Conservation (phyloP, 345 rosid genomes). For the rapeseed (Brassica napus) region Da-Ae NC_063434.1:29196501-29197000, state of each 20-base stretch:
- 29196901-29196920: slow-evolving; percentile 41
- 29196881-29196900: slow-evolving; percentile 48
- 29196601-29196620: not conserved
- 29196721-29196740: slow-evolving; percentile 69
- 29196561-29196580: slow-evolving; percentile 23
- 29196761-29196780: slow-evolving; percentile 48
- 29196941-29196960: not conserved
- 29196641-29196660: slow-evolving; percentile 21
- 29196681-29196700: slow-evolving; percentile 84
- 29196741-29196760: slow-evolving; percentile 55
- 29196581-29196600: slow-evolving; percentile 8
- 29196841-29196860: slow-evolving; percentile 8
- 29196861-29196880: slow-evolving; percentile 45
- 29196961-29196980: slow-evolving; percentile 9
- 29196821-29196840: slow-evolving; percentile 10
- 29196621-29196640: slow-evolving; percentile 11
- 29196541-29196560: slow-evolving; percentile 96
- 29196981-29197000: slow-evolving; percentile 50
- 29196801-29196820: not conserved
- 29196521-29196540: slow-evolving; percentile 95
- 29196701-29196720: slow-evolving; percentile 84
- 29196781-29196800: slow-evolving; percentile 5
- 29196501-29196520: slow-evolving; percentile 76
- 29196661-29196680: slow-evolving; percentile 62
- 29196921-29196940: slow-evolving; percentile 18